Percentiles rank a stretch among this genome's conserved stretches.
Conservation (phyloP, 306 rosid genomes). For the Quercus aquifolioides region DNA sequence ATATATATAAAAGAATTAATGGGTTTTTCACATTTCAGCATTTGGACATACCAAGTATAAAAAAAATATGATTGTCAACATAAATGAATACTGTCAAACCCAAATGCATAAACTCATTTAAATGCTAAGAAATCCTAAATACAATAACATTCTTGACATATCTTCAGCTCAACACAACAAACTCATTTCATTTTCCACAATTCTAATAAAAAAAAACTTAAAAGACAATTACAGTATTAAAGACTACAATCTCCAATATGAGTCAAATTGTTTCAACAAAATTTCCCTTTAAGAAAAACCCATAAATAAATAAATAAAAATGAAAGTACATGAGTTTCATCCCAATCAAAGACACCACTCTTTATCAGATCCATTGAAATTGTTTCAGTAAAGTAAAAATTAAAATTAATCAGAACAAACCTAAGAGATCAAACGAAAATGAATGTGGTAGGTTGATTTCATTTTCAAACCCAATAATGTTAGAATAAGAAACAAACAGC, state of each 20-base stretch:
- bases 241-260: not conserved
- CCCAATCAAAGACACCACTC: not conserved
- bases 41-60: not conserved
- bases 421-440: not conserved
- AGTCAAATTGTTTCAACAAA: not conserved
- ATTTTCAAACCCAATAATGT: not conserved
- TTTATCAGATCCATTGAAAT: not conserved
- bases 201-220: no score
- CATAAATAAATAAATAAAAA: not conserved
- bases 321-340: not conserved
- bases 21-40: not conserved
- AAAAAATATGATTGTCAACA: no score
- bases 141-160: not conserved
- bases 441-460: not conserved
- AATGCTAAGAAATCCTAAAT: not conserved
- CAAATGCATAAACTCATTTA: not conserved
- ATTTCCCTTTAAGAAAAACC: not conserved
- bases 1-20: no score
- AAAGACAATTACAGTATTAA: no score
- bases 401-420: not conserved
- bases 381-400: not conserved
- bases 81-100: no score
- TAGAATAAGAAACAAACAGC: no score
- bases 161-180: not conserved
- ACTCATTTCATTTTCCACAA: not conserved